phyloP scores from a whole-genome alignment of 352 stramenopile species.

The Pythium folliculosum region DNA sequence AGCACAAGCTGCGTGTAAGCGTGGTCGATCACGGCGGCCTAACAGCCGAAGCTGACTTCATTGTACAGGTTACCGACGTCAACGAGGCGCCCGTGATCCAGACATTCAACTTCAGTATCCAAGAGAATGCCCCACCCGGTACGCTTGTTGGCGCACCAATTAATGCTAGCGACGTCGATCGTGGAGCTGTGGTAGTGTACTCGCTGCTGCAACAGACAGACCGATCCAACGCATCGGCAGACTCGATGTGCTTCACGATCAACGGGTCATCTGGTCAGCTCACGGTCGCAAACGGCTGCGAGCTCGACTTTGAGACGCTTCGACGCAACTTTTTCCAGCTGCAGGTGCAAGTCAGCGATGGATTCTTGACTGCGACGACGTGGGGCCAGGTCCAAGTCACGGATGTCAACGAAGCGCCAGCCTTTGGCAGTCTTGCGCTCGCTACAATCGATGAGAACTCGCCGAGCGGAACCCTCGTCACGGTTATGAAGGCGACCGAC shows the following conservation, averaged over 20 bases:
- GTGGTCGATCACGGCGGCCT: constrained; percentile 40
- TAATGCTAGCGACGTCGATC: constrained; percentile 28
- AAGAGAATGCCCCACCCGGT: constrained; percentile 24
- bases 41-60: constrained; percentile 11
- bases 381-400: constrained; percentile 23
- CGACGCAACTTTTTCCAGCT: constrained; percentile 21
- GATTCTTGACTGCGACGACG: not conserved
- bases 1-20: constrained; percentile 27
- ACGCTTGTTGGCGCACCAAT: constrained; percentile 20
- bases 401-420: constrained; percentile 48
- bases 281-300: constrained; percentile 19
- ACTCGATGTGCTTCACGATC: constrained; percentile 24
- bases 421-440: constrained; percentile 14
- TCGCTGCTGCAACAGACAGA: constrained; percentile 7
- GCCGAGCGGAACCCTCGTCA: constrained; percentile 26
- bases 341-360: constrained; percentile 28
- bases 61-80: constrained; percentile 26
- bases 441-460: constrained; percentile 27
- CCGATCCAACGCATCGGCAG: constrained; percentile 1
- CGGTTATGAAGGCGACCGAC: constrained; percentile 34
- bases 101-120: constrained; percentile 25
- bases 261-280: constrained; percentile 27
- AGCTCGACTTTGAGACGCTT: constrained; percentile 28
- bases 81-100: constrained; percentile 30
- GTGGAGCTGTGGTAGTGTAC: constrained; percentile 15